Conservation (phyloP, 2,329 filamentous ascomycete species). For the Sporothrix euskadiensis region DNA sequence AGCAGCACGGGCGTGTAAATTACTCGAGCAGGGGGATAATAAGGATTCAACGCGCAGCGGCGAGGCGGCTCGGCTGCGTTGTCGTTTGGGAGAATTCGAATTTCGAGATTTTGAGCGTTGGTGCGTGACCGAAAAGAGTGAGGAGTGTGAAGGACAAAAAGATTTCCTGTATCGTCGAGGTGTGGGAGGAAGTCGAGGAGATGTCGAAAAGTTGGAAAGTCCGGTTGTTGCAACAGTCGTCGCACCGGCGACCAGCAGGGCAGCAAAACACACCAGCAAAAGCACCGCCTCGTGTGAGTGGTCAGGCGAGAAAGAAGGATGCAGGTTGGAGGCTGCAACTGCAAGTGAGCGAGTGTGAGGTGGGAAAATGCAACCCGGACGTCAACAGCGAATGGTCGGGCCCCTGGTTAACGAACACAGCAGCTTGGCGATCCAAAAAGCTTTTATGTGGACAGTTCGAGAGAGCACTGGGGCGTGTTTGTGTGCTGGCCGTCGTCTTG, state of each 20-base stretch:
- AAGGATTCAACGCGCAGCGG: constrained; percentile 1
- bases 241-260: constrained; percentile 21
- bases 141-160: not conserved
- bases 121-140: not conserved
- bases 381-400: constrained; percentile 1
- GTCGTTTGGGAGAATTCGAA: not conserved
- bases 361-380: constrained; percentile 19
- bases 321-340: constrained; percentile 9
- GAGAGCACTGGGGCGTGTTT: not conserved
- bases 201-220: constrained; percentile 1
- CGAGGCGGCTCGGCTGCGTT: not conserved
- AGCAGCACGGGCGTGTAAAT: constrained; percentile 1
- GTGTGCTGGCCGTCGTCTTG: not conserved
- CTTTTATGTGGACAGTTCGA: constrained; percentile 1
- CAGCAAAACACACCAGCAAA: constrained; percentile 23
- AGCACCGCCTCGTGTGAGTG: constrained; percentile 17
- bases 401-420: constrained; percentile 12
- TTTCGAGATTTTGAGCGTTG: not conserved
- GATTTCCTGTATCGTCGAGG: not conserved
- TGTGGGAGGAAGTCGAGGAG: not conserved
- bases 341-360: constrained; percentile 2
- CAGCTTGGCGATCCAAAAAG: constrained; percentile 12
- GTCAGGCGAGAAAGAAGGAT: constrained; percentile 8
- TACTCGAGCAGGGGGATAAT: not conserved
- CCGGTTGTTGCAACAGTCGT: constrained; percentile 5